Percentiles rank a stretch among this genome's conserved stretches.
phyloP scores from a whole-genome alignment of 192 early-diverging fungal genomes.

The Gryganskiella cystojenkinii region DNA sequence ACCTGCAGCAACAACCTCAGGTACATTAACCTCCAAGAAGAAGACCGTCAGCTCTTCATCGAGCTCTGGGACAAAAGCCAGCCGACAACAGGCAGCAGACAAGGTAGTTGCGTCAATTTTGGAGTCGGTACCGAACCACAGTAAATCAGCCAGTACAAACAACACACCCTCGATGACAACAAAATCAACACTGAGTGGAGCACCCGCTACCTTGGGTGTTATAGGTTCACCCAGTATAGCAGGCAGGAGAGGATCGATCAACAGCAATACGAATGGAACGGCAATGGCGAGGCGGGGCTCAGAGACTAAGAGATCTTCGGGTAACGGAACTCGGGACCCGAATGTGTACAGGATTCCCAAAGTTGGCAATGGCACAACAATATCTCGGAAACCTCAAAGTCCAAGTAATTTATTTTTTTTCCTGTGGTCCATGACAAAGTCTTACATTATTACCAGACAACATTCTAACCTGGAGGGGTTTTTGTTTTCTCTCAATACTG shows the following conservation, averaged over 20 bases:
- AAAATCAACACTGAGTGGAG: constrained; percentile 18
- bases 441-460: background rate
- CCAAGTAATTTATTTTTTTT: constrained; percentile 40
- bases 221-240: constrained; percentile 27
- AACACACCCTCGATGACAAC: constrained; percentile 15
- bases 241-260: constrained; percentile 36
- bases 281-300: constrained; percentile 11
- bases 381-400: constrained; percentile 36
- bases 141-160: constrained; percentile 3
- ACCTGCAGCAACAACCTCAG: background rate
- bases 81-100: constrained; percentile 15
- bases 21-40: constrained; percentile 8
- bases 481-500: background rate
- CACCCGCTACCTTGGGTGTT: background rate
- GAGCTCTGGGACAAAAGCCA: constrained; percentile 10
- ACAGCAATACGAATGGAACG: constrained; percentile 13
- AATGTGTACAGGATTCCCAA: constrained; percentile 50
- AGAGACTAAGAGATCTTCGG: constrained; percentile 25
- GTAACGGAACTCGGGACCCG: constrained; percentile 26
- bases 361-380: constrained; percentile 22
- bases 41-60: constrained; percentile 2
- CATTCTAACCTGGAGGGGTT: background rate
- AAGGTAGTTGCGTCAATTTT: constrained; percentile 34
- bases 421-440: background rate
- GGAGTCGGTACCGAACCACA: constrained; percentile 33